Conservation (phyloP, 257 asterid genomes). For the Nemophila menziesii region DNA sequence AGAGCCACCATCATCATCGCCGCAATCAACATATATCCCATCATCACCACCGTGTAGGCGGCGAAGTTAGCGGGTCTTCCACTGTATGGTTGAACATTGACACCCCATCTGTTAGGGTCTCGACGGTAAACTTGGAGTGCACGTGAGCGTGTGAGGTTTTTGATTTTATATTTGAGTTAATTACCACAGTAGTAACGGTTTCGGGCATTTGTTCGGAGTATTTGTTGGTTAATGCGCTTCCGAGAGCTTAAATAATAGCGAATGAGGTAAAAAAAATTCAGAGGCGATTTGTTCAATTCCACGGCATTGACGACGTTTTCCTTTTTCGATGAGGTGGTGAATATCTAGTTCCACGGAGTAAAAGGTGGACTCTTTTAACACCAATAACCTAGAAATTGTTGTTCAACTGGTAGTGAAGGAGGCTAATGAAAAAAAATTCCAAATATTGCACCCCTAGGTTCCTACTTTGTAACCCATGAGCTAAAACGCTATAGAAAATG, state of each 20-base stretch:
- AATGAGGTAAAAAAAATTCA: conserved; percentile 37
- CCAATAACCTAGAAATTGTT: too few species aligned
- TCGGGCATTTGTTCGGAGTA: conserved; percentile 39
- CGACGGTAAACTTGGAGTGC: conserved; percentile 29
- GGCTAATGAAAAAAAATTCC: too few species aligned
- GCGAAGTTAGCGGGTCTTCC: conserved; percentile 73
- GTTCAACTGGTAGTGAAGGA: too few species aligned
- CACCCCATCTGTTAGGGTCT: conserved; percentile 42
- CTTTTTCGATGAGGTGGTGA: conserved; percentile 37
- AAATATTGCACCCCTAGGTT: too few species aligned
- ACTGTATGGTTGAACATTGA: conserved; percentile 67
- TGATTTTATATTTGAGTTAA: conserved; percentile 29
- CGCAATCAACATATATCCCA: too few species aligned
- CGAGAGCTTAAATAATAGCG: conserved; percentile 35
- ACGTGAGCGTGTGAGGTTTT: conserved; percentile 28
- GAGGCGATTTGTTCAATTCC: conserved; percentile 44
- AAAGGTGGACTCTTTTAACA: too few species aligned
- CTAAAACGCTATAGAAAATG: too few species aligned
- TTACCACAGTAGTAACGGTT: conserved; percentile 40
- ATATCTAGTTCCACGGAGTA: conserved; percentile 31
- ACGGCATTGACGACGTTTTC: conserved; percentile 35
- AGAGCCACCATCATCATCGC: too few species aligned
- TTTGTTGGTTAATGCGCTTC: conserved; percentile 30
- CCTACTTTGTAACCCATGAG: too few species aligned
- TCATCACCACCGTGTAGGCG: conserved; percentile 67